Evolutionary conservation across 2,329 filamentous ascomycete species (phyloP).

Genomic region (Diaporthe sp.): DNA sequence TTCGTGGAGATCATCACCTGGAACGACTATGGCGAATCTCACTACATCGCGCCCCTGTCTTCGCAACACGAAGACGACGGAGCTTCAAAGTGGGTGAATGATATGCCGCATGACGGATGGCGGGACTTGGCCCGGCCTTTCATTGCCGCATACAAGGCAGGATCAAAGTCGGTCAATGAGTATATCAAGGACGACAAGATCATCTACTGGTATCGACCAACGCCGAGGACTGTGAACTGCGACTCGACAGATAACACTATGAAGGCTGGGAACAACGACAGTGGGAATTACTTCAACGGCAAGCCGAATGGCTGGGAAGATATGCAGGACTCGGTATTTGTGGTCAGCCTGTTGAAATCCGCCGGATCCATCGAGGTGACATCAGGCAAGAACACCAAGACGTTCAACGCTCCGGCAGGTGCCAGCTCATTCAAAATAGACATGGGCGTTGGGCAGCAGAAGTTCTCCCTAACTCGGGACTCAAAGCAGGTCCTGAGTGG

Average conservation of each 20-base stretch:
- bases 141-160: conserved; percentile 67
- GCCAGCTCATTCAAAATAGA: conserved; percentile 59
- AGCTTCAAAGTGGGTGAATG: conserved; percentile 45
- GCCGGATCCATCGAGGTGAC: conserved; percentile 60
- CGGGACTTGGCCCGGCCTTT: conserved; percentile 68
- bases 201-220: conserved; percentile 70
- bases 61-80: conserved; percentile 41
- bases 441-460: conserved; percentile 63
- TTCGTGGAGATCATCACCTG: conserved; percentile 42
- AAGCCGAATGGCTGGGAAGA: conserved; percentile 64
- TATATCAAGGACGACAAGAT: conserved; percentile 64
- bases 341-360: conserved; percentile 63
- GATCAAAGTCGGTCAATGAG: conserved; percentile 51
- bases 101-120: conserved; percentile 64
- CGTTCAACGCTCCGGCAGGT: conserved; percentile 62
- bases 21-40: conserved; percentile 43
- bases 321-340: conserved; percentile 65
- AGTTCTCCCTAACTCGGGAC: conserved; percentile 60
- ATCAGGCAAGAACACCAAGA: conserved; percentile 59
- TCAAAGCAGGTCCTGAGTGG: conserved; percentile 58
- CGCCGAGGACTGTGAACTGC: conserved; percentile 60
- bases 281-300: conserved; percentile 66
- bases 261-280: conserved; percentile 58
- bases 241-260: conserved; percentile 66
- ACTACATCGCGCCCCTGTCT: conserved; percentile 41